phyloP scores from a whole-genome alignment of 176 grass and related monocot genomes.

The Bothriochloa decipiens region DNA sequence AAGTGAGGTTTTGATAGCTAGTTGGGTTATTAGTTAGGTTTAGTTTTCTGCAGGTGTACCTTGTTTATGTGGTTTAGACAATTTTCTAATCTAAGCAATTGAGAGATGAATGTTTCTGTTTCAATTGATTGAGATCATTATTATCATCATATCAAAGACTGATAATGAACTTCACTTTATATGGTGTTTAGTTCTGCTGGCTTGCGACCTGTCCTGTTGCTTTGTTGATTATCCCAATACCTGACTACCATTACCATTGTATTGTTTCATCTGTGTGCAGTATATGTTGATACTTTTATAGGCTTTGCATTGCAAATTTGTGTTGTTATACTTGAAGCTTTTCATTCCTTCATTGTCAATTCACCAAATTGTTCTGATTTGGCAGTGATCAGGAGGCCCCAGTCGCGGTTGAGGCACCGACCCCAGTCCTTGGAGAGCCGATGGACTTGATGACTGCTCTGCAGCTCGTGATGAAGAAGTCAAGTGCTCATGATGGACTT shows the following conservation, averaged over 20 bases:
- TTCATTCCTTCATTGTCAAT: neutral
- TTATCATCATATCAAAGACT: neutral
- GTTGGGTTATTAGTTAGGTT: neutral
- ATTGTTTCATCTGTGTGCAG: neutral
- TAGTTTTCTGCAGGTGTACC: neutral
- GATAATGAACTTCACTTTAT: neutral
- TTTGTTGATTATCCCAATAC: neutral
- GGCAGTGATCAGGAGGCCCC: constrained; percentile 57
- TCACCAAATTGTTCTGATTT: neutral
- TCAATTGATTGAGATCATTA: neutral
- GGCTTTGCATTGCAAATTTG: neutral
- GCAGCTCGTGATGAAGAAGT: constrained; percentile 69
- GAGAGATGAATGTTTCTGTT: neutral
- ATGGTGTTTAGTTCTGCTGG: neutral
- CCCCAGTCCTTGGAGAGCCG: constrained; percentile 62
- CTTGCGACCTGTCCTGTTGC: neutral
- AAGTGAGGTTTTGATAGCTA: neutral
- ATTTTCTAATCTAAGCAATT: neutral
- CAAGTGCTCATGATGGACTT: constrained; percentile 62
- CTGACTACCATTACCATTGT: neutral
- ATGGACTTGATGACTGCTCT: constrained; percentile 78
- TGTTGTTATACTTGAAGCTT: neutral
- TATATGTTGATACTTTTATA: neutral
- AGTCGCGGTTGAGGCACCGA: constrained; percentile 33
- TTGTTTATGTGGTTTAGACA: neutral